Evolutionary conservation across 257 asterid genomes (phyloP).

Genomic region (Solanum chmielewskii): DNA sequence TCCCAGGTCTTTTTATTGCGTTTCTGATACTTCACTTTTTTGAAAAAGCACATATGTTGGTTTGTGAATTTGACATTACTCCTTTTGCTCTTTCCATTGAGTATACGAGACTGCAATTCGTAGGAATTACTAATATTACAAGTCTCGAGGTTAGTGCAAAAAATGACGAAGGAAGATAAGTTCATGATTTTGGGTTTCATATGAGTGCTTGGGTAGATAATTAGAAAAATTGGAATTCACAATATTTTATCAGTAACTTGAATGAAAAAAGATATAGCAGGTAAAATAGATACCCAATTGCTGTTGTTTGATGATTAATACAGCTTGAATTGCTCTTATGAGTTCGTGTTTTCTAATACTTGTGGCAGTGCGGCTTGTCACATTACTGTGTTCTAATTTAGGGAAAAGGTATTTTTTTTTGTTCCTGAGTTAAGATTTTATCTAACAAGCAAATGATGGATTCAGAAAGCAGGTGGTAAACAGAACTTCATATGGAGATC

Average conservation of each 20-base stretch:
- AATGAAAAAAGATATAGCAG: background rate
- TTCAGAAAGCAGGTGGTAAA: slow-evolving; percentile 15
- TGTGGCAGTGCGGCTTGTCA: background rate
- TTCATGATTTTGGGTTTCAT: background rate
- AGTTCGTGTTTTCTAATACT: background rate
- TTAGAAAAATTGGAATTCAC: background rate
- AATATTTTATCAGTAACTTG: background rate
- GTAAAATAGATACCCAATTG: background rate
- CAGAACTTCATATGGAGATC: slow-evolving; percentile 22
- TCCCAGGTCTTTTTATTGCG: background rate
- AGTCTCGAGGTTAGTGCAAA: background rate
- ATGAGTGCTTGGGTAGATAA: background rate
- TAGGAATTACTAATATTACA: background rate
- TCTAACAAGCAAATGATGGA: background rate
- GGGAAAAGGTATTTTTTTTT: background rate
- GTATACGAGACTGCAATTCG: background rate
- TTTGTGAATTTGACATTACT: background rate
- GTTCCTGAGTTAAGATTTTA: background rate
- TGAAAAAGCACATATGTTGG: background rate
- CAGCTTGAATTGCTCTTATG: background rate
- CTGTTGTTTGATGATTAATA: background rate
- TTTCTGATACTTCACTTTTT: background rate
- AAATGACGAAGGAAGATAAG: background rate
- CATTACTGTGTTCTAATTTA: background rate
- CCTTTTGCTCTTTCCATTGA: background rate